These are phyloP conservation scores for Corylus americana DNA, from an alignment of 306 rosid species.

Conservation along the genomic window DNA sequence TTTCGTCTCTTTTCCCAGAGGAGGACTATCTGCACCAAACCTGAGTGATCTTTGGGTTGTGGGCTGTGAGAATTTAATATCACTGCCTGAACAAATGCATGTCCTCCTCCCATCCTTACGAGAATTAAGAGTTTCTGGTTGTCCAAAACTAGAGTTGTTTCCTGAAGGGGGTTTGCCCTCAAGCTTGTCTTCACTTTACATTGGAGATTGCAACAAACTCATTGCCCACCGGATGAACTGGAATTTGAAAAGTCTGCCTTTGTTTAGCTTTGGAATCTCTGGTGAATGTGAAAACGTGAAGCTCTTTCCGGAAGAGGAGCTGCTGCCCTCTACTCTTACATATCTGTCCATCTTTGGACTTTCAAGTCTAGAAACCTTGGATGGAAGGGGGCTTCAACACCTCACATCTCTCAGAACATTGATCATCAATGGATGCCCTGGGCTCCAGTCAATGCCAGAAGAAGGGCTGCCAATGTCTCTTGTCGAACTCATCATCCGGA, in stretches of 20 bases:
- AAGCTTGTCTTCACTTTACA: background rate
- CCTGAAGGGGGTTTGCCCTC: slow-evolving; percentile 16
- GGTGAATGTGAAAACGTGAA: slow-evolving; percentile 1
- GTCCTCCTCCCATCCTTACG: slow-evolving; percentile 7
- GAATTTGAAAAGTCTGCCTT: slow-evolving; percentile 12
- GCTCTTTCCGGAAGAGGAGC: slow-evolving; percentile 24
- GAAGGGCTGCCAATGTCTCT: slow-evolving; percentile 5
- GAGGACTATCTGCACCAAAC: background rate
- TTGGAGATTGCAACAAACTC: background rate
- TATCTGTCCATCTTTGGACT: background rate
- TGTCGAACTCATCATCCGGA: background rate
- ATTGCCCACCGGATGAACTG: slow-evolving; percentile 15
- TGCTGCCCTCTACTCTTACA: slow-evolving; percentile 13
- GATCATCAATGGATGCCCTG: background rate
- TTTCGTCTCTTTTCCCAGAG: background rate
- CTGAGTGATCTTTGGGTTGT: slow-evolving; percentile 4
- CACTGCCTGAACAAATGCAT: slow-evolving; percentile 7
- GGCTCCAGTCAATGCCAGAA: slow-evolving; percentile 1
- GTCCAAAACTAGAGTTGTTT: slow-evolving; percentile 15
- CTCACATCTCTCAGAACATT: slow-evolving; percentile 4
- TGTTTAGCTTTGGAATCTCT: background rate
- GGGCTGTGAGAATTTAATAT: background rate
- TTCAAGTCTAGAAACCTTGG: background rate
- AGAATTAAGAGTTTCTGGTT: background rate
- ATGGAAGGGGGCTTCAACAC: slow-evolving; percentile 13